A percentile compares a stretch with the other conserved stretches of the same genome.
These are phyloP conservation scores for Dendrobium nobile DNA, from an alignment of 106 monocot species.

Conservation along the genomic window DNA sequence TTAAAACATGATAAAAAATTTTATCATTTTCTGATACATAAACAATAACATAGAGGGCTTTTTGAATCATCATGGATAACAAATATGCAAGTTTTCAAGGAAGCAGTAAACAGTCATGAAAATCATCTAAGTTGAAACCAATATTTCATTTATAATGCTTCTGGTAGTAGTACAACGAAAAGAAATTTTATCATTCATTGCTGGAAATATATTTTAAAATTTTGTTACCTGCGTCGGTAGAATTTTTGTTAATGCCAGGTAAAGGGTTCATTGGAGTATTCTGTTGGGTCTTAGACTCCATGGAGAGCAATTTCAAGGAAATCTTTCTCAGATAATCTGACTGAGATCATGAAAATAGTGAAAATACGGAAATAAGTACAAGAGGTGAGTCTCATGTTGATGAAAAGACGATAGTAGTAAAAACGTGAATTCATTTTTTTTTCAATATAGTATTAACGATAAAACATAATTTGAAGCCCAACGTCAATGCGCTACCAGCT, in stretches of 20 bases:
- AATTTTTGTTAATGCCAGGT: slow-evolving; percentile 25
- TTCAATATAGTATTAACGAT: background rate
- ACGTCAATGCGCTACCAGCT: background rate
- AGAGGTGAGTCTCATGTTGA: background rate
- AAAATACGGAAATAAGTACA: slow-evolving; percentile 9
- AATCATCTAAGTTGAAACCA: background rate
- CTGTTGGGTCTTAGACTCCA: slow-evolving; percentile 60
- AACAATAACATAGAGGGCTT: background rate
- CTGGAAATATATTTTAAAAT: background rate
- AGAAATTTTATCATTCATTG: background rate
- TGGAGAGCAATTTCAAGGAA: slow-evolving; percentile 78
- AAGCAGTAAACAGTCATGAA: background rate
- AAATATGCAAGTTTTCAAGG: background rate
- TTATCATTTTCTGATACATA: background rate
- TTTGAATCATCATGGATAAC: background rate
- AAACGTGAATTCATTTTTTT: background rate
- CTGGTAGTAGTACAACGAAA: background rate
- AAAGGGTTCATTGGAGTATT: slow-evolving; percentile 24
- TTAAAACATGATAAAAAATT: background rate
- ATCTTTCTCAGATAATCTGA: slow-evolving; percentile 73
- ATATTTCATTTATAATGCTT: background rate
- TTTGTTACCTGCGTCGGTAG: slow-evolving; percentile 45
- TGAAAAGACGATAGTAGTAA: background rate
- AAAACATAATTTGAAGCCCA: background rate
- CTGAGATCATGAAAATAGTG: slow-evolving; percentile 26